Evolutionary conservation across 129 eudicot species (phyloP), one percentile per base, ranked within the genome.

Genomic region (Sambucus nigra): DNA sequence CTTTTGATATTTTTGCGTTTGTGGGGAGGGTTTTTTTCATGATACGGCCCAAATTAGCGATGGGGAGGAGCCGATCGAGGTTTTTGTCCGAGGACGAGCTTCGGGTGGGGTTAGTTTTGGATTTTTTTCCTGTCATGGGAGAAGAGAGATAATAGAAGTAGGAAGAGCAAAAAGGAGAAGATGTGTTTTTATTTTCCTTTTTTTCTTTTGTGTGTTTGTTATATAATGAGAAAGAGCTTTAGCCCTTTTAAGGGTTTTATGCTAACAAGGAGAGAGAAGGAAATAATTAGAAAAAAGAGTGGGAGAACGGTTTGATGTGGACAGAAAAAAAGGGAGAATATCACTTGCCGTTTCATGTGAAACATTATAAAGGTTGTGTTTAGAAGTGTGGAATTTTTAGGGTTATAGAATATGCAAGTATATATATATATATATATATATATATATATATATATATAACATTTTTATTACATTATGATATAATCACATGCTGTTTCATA

Each of bases 1-100:
- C 92, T 69, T 82, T 82, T 4, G 92, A 79, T 51, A 82, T 78
- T 45, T 82, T 82, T 7, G 86, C 86, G 45, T 82, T 82, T 17
- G 82, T 62, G 5, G 92, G 92, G 13, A 82, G 73, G 1, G 92
- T 66, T 59, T 78, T 77, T 70, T 82, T 82, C 92, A 82, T 82
- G 68, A 82, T 82, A 45, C 92, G 74, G 49, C 86, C 78, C 0
- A 82, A 78, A 46, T 82, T 82, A 25, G 92, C 92, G 21, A 82
- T 82, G 2, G 92, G 92, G 12, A 78, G 77, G 51, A 59, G 64
- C 7, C 82, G 75, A 7, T 82, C 92, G 53, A 70, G 91, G 56
- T 69, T 72, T 38, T 69, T 69, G 2, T 60, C 59, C 12, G 80
- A 64, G 38, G 59, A 27, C 1, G 64, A 67, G 55, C 69, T 72